Conservation (phyloP, 2,329 filamentous ascomycete species). For the Colletotrichum cuscutae region DNA sequence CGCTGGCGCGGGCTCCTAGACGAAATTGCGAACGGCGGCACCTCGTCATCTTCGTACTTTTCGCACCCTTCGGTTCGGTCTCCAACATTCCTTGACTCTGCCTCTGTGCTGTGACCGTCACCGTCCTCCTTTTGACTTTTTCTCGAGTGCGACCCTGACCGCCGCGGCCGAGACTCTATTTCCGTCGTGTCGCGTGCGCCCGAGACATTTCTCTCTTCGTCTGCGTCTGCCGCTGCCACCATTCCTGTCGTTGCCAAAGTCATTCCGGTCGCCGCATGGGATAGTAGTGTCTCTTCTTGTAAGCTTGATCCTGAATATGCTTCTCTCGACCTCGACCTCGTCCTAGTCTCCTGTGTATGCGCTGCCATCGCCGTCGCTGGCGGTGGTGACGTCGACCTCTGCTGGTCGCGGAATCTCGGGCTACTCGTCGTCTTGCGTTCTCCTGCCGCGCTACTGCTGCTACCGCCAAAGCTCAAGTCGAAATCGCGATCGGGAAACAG, state of each 20-base stretch:
- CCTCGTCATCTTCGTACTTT: neutral
- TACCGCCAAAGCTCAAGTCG: neutral
- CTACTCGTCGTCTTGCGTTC: slow-evolving; percentile 1
- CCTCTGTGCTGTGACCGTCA: neutral
- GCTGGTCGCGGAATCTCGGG: neutral
- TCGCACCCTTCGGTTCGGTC: neutral
- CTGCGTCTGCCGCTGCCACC: neutral
- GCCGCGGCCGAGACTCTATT: neutral
- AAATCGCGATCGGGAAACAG: slow-evolving; percentile 22
- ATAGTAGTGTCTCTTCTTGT: neutral
- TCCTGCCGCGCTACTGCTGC: neutral
- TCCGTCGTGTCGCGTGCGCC: slow-evolving; percentile 16
- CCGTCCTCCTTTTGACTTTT: neutral
- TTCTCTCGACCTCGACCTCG: neutral
- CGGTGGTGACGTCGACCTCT: neutral
- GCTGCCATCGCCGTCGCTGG: neutral
- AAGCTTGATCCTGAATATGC: neutral
- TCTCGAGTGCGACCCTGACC: neutral
- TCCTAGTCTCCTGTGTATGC: neutral
- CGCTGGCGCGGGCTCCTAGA: slow-evolving; percentile 23
- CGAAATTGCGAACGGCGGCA: slow-evolving; percentile 14
- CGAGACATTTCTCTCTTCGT: slow-evolving; percentile 31
- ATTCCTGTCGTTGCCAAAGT: neutral
- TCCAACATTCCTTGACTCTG: neutral
- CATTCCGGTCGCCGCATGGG: neutral